A percentile compares a stretch with the other conserved stretches of the same genome.
These are phyloP conservation scores for Leccinum sublutescens DNA, from an alignment of 768 basidiomycete genomes.

Conservation along the genomic window DNA sequence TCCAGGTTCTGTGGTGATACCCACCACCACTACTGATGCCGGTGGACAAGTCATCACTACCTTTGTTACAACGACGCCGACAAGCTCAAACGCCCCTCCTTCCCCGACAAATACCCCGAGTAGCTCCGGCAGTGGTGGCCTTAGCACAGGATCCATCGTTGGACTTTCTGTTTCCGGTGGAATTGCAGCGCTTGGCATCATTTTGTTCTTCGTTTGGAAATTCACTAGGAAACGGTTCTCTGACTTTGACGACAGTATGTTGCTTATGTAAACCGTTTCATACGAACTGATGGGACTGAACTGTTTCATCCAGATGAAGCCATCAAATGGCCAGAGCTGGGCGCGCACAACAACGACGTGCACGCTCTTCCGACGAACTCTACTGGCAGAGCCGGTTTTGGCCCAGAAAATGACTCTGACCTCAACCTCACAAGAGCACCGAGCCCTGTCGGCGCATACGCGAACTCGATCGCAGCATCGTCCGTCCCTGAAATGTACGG, in stretches of 20 bases:
- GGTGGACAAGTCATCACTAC: constrained; percentile 32
- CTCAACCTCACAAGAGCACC: constrained; percentile 53
- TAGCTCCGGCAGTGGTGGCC: constrained; percentile 37
- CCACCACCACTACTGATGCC: constrained; percentile 29
- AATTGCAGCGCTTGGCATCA: constrained; percentile 65
- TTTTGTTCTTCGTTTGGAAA: constrained; percentile 83
- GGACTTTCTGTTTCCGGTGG: constrained; percentile 83
- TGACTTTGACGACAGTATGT: constrained; percentile 79
- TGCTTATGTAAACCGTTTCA: constrained; percentile 14
- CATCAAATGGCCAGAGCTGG: constrained; percentile 91
- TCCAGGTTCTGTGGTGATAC: background rate
- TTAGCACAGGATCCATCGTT: constrained; percentile 70
- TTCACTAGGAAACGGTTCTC: constrained; percentile 74
- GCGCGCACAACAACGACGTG: constrained; percentile 55
- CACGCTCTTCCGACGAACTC: constrained; percentile 68
- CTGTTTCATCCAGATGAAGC: constrained; percentile 56
- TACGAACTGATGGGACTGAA: background rate
- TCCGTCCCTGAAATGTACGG: constrained; percentile 44
- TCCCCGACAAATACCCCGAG: constrained; percentile 21
- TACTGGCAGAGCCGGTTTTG: constrained; percentile 70
- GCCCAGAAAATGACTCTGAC: constrained; percentile 58
- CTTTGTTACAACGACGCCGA: constrained; percentile 9
- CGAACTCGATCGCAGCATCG: constrained; percentile 43
- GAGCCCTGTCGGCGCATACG: constrained; percentile 43
- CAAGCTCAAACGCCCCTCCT: constrained; percentile 27